These are phyloP conservation scores for Exidia glandulosa DNA, from an alignment of 768 basidiomycete genomes.

Conservation along the genomic window DNA sequence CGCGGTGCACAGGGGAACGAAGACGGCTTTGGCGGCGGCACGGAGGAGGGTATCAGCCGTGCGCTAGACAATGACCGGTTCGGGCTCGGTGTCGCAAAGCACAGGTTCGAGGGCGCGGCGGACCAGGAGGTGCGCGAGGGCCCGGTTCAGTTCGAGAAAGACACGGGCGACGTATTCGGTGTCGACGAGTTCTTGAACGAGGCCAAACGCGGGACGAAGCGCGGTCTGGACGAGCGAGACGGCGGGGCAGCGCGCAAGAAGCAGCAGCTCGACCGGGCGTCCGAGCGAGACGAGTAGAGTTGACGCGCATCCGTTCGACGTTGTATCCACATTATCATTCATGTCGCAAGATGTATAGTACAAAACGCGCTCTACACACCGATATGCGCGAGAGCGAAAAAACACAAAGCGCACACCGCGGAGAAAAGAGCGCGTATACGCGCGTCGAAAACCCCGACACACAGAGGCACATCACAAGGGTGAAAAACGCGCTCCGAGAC, in stretches of 20 bases:
- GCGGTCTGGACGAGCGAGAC: slow-evolving; percentile 67
- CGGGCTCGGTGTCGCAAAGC: slow-evolving; percentile 67
- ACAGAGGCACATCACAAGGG: slow-evolving; percentile 97
- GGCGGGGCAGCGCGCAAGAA: slow-evolving; percentile 56
- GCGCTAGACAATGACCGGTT: slow-evolving; percentile 93
- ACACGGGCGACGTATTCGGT: slow-evolving; percentile 93
- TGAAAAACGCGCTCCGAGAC: slow-evolving; percentile 99
- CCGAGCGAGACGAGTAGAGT: slow-evolving; percentile 22
- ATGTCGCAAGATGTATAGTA: background rate
- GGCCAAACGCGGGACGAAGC: slow-evolving; percentile 89
- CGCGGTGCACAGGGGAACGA: slow-evolving; percentile 76
- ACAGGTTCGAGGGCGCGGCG: slow-evolving; percentile 86
- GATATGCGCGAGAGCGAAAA: no score
- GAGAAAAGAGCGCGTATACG: slow-evolving; percentile 47
- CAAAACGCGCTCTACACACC: no score
- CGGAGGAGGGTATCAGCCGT: slow-evolving; percentile 86
- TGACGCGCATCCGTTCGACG: background rate
- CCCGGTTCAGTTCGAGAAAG: slow-evolving; percentile 98
- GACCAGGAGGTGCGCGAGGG: slow-evolving; percentile 82
- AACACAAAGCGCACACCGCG: no score
- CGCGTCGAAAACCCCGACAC: slow-evolving; percentile 78
- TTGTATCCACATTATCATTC: background rate
- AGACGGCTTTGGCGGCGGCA: slow-evolving; percentile 88
- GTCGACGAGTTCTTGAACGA: slow-evolving; percentile 95
- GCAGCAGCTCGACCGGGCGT: slow-evolving; percentile 54